Evolutionary conservation across 768 basidiomycete species (phyloP).

Genomic region (Tylopilus subfusipes): DNA sequence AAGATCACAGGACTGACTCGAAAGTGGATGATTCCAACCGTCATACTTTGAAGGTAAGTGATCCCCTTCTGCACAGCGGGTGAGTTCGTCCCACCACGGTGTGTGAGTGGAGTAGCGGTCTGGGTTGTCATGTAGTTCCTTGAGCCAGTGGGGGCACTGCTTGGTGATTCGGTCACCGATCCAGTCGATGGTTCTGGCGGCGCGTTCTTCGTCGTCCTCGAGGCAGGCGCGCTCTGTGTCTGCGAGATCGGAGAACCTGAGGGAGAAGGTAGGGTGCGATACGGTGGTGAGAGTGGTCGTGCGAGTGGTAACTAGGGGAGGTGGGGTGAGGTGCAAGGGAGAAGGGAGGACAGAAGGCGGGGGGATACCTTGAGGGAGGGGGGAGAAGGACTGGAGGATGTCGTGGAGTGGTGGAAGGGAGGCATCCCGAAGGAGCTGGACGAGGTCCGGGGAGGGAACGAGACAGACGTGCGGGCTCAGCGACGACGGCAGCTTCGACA

Average conservation of each 20-base stretch:
- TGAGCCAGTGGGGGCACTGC: constrained; percentile 67
- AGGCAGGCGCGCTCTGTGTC: constrained; percentile 72
- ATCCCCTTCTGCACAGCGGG: constrained; percentile 74
- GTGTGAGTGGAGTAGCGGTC: constrained; percentile 45
- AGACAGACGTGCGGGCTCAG: constrained; percentile 81
- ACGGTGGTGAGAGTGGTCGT: constrained; percentile 71
- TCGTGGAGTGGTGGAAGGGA: constrained; percentile 67
- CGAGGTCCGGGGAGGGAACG: constrained; percentile 66
- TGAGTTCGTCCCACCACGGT: constrained; percentile 88
- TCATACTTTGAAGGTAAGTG: constrained; percentile 66
- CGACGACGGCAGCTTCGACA: constrained; percentile 63
- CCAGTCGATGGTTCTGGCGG: constrained; percentile 83
- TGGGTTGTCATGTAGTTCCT: constrained; percentile 51
- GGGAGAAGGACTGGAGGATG: constrained; percentile 82
- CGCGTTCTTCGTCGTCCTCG: constrained; percentile 78
- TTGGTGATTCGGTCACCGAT: constrained; percentile 67
- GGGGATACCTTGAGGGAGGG: constrained; percentile 68
- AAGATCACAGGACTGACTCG: constrained; percentile 48
- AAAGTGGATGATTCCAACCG: constrained; percentile 85
- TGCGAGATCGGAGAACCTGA: constrained; percentile 73
- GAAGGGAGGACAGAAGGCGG: not conserved
- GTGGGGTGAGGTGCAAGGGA: constrained; percentile 1
- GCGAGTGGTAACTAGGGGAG: constrained; percentile 68
- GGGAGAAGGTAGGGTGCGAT: constrained; percentile 65
- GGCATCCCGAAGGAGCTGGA: constrained; percentile 51